Base-by-base conservation (phyloP, 306 rosid species). In the Pterocarpus santalinus region DNA sequence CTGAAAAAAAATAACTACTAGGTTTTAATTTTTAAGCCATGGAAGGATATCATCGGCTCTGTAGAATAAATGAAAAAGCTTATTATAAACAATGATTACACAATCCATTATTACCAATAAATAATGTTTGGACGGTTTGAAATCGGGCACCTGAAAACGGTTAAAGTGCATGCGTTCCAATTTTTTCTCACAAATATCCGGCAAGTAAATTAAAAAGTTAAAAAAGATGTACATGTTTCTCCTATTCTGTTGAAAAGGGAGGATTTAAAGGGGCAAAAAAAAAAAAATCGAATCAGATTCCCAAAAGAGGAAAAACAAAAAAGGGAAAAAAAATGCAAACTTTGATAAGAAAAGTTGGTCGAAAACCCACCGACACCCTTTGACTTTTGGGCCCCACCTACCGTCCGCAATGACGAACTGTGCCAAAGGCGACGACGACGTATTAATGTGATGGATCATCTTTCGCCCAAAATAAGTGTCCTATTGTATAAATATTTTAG, bases 341-440 rank as follows among this genome's bases (percentile, higher is more conserved):
- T 77, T 77, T 68, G 76, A 35, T 65, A 47, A 74, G 62, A 33
- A 84, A 74, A 69, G 78, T 61, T 64, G 78, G 84, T 75, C 62
- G 63, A 69, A 61, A 74, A 75, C 69, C 68, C 78, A 84, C 87
- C 87, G 87, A 79, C 84, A 84, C 78, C n/a, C 16, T 33, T 84
- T 84, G 87, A 74, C 81, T 17, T 2, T 52, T 79, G 81, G 87
- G 33, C 63, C 81, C 87, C 63, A 7, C 4, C 9, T 1, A 79
- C 81, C 84, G 74, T 61, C 65, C 47, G 8, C 43, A 8, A 8
- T 14, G 66, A 63, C 43, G 55, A 56, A 72, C 28, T 69, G 44
- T 72, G 17, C 69, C 65, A 44, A 53, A 57, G 46, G 41, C 14
- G 4, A 73, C 84, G 63, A 79, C 87, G 84, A 56, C 66, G 77